These are phyloP conservation scores for Zea mays DNA, from an alignment of 176 grass and related monocot species.

Conservation along the genomic window DNA sequence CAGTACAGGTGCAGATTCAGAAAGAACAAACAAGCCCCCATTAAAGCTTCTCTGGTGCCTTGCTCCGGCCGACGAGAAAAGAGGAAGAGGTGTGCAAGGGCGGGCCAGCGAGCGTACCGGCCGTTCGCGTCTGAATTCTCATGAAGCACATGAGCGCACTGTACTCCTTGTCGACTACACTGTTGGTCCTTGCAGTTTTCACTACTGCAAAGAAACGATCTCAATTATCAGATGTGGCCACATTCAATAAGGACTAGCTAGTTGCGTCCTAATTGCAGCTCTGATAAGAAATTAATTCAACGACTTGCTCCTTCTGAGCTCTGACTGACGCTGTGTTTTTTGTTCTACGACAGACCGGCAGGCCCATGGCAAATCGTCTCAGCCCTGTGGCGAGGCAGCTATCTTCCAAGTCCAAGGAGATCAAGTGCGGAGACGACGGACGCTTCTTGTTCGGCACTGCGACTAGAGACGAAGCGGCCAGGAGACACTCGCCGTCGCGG, in stretches of 20 bases:
- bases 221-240: background rate
- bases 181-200: constrained; percentile 3
- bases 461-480: constrained; percentile 4
- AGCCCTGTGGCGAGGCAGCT: constrained; percentile 14
- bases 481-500: constrained; percentile 40
- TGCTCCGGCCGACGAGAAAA: constrained; percentile 34
- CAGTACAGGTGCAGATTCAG: background rate
- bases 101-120: background rate
- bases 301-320: background rate
- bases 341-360: constrained; percentile 41
- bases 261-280: background rate
- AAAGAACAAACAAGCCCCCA: constrained; percentile 32
- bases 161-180: constrained; percentile 6
- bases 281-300: background rate
- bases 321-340: background rate
- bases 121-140: constrained; percentile 34
- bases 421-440: constrained; percentile 27
- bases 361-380: constrained; percentile 20
- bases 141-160: constrained; percentile 25
- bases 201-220: background rate
- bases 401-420: constrained; percentile 39
- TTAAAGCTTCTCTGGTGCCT: constrained; percentile 44
- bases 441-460: constrained; percentile 22
- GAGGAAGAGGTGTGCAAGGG: background rate
- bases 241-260: background rate